Evolutionary conservation across 78 protist species (phyloP), one percentile per base, ranked within the genome.

Genomic region (Polysphondylium violaceum): DNA sequence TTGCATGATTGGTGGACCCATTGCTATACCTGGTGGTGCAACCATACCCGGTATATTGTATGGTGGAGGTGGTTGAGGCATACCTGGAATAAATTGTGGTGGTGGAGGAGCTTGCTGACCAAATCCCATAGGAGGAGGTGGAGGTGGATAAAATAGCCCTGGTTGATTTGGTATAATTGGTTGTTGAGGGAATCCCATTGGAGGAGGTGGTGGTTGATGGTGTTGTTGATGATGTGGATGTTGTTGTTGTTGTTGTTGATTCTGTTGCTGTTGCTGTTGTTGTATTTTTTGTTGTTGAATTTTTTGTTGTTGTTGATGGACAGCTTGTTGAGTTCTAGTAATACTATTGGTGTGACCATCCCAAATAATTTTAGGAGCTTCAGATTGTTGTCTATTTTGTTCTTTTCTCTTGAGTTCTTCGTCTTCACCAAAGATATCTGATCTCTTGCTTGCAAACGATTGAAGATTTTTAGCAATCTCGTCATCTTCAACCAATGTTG

Each of bases 311-410:
- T 29, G 35, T 14, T 73, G 36, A 6, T 23, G 36, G 3, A 51
- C 67, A 0, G 74, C 87, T 25, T 25, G 55, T 35, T 78, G 88
- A 14, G 78, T 81, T 14, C 73, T 43, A 25, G 74, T 63, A 59
- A 94, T 72, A 29, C 69, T 36, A 8, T 71, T 72, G n/a, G 85
- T 65, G 21, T 75, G 95, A 44, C 95, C 95, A 53, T 94, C 94
- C 93, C 96, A 94, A 53, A 86, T 81, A 29, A 88, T 68, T 72
- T 88, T 77, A 33, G 60, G 78, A 6, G 78, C 64, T 31, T 51
- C 64, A 29, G 33, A 14, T 21, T 17, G 59, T 17, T 25, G 29
- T 33, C 50, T 14, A 27, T 71, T 61, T 35, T 88, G 68, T 19
- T 71, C 51, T 43, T 31, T 50, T n/a, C 25, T 56, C 14, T 85